A percentile compares a stretch with the other conserved stretches of the same genome.
Evolutionary conservation across 495 filamentous ascomycete genomes (phyloP).

Genomic region (Glutinoglossum americanum): DNA sequence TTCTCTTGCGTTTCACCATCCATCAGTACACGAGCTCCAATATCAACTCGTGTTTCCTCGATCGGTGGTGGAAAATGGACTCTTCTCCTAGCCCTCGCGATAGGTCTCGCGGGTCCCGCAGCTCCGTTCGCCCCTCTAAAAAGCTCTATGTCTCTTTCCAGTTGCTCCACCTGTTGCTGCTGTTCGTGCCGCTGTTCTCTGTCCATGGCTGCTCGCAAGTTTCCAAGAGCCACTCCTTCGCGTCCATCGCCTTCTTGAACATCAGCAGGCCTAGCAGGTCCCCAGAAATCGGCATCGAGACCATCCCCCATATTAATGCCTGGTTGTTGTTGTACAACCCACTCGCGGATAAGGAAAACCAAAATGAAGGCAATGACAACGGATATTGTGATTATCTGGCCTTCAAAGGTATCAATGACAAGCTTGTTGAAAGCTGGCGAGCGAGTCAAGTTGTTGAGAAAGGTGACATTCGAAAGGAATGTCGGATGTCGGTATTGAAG

Average conservation of each 20-base stretch:
- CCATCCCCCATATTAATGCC: slow-evolving; percentile 28
- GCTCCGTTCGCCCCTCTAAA: not conserved
- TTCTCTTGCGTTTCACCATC: not conserved
- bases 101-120: not conserved
- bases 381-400: slow-evolving; percentile 74
- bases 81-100: not conserved
- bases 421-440: slow-evolving; percentile 54
- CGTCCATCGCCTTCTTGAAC: not conserved
- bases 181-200: not conserved
- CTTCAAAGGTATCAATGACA: slow-evolving; percentile 70
- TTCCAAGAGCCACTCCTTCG: not conserved
- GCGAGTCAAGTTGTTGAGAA: slow-evolving; percentile 51
- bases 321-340: slow-evolving; percentile 94
- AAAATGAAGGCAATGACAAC: slow-evolving; percentile 86
- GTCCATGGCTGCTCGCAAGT: not conserved
- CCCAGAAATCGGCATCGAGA: slow-evolving; percentile 1
- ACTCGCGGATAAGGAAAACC: slow-evolving; percentile 88
- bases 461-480: slow-evolving; percentile 47
- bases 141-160: not conserved
- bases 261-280: not conserved
- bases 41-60: not conserved
- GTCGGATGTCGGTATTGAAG: slow-evolving; percentile 2
- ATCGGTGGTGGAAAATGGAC: not conserved
- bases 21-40: not conserved
- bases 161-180: not conserved